Evolutionary conservation across 805 yeast genomes (phyloP).

Genomic region (Wickerhamomyces canadensis): DNA sequence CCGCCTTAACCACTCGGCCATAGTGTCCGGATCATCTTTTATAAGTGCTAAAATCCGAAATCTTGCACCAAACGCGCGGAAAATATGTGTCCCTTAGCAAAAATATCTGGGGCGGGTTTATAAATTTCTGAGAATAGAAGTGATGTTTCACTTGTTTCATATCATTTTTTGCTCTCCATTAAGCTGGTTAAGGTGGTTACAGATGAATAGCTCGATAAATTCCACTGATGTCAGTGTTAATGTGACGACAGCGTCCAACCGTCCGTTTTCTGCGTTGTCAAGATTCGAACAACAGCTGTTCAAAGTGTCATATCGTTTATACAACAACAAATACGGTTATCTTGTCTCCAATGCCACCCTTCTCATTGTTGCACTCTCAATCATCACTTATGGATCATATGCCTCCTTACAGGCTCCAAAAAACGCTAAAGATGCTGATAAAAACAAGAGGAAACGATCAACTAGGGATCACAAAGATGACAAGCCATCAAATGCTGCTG

Average conservation of each 20-base stretch:
- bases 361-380: neutral
- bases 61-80: no score
- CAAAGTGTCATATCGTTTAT: neutral
- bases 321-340: neutral
- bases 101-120: no score
- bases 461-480: neutral
- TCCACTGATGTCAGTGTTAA: neutral
- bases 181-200: no score
- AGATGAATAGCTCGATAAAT: neutral
- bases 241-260: neutral
- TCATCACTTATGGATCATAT: constrained; percentile 19
- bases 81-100: no score
- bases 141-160: no score
- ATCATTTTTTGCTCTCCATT: no score
- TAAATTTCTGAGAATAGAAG: no score
- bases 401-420: constrained; percentile 21
- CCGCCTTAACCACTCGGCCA: constrained; percentile 47
- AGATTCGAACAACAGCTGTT: neutral
- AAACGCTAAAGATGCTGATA: constrained; percentile 4
- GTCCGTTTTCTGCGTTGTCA: neutral
- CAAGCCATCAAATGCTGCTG: neutral
- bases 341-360: neutral
- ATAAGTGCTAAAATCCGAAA: no score
- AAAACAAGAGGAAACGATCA: neutral
- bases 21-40: constrained; percentile 24